Conservation (phyloP, 2,329 filamentous ascomycete species). For the Aureobasidium melanogenum region DNA sequence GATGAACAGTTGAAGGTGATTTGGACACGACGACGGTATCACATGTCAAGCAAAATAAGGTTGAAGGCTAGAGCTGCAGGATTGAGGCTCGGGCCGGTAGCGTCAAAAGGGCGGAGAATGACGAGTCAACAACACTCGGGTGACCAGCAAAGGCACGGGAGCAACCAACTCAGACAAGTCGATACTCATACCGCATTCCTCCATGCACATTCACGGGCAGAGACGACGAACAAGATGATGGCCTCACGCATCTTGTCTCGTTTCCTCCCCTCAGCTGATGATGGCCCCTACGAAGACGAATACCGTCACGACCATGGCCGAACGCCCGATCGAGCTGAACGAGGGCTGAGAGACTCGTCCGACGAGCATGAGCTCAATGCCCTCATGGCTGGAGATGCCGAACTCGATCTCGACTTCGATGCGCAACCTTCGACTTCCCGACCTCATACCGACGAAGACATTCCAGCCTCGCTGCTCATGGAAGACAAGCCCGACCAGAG, state of each 20-base stretch:
- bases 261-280: constrained; percentile 34
- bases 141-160: constrained; percentile 3
- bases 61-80: too few species aligned
- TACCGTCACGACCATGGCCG: constrained; percentile 29
- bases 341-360: constrained; percentile 42
- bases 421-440: neutral
- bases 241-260: constrained; percentile 46
- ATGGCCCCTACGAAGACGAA: constrained; percentile 29
- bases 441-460: constrained; percentile 32
- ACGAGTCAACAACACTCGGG: constrained; percentile 3
- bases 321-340: constrained; percentile 26
- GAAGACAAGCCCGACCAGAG: constrained; percentile 33
- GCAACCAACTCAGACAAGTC: neutral
- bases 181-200: neutral
- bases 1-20: neutral
- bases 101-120: neutral
- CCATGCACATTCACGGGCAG: neutral
- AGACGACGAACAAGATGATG: constrained; percentile 32
- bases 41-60: too few species aligned
- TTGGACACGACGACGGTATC: neutral
- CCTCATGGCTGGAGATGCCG: constrained; percentile 39
- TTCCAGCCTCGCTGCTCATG: constrained; percentile 54
- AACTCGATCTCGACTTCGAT: constrained; percentile 7
- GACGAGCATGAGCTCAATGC: constrained; percentile 50
- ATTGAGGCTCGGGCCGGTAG: neutral